Evolutionary conservation across 2,329 filamentous ascomycete genomes (phyloP).

Genomic region (Pseudogymnoascus destructans): DNA sequence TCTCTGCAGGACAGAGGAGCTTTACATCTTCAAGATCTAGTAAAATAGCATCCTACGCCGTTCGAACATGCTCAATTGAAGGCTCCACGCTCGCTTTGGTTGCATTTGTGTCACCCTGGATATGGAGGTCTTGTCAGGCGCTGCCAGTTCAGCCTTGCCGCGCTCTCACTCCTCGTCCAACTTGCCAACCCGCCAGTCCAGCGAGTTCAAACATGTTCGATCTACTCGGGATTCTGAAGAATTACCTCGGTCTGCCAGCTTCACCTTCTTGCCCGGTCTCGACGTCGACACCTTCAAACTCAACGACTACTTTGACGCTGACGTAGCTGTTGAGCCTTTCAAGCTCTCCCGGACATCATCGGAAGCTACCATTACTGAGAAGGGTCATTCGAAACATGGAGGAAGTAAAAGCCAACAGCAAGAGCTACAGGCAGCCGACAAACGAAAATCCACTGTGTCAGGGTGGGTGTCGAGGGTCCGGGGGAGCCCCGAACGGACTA

Average conservation of each 20-base stretch:
- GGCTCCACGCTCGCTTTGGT: background rate
- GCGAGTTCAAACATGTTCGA: conserved; percentile 19
- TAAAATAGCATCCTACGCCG: background rate
- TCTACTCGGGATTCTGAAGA: conserved; percentile 16
- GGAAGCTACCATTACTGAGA: background rate
- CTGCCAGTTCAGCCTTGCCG: conserved; percentile 19
- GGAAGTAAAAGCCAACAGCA: conserved; percentile 5
- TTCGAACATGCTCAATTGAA: conserved; percentile 1
- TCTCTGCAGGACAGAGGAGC: conserved; percentile 5
- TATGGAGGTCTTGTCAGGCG: background rate
- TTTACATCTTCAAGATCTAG: background rate
- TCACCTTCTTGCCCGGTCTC: conserved; percentile 37
- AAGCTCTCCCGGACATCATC: conserved; percentile 16
- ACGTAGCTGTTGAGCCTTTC: conserved; percentile 36
- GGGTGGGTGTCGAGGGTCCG: conserved; percentile 26
- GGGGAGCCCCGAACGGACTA: conserved; percentile 20
- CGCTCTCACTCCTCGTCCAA: conserved; percentile 26
- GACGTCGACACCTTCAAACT: conserved; percentile 19
- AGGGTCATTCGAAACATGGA: background rate
- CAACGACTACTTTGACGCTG: conserved; percentile 33
- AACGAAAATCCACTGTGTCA: conserved; percentile 25
- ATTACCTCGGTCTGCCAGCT: conserved; percentile 43
- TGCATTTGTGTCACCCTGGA: background rate
- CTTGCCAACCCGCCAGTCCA: conserved; percentile 20
- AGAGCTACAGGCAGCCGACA: conserved; percentile 20